Evolutionary conservation across 352 stramenopile species (phyloP).

Genomic region (Globisporangium sylvaticum): DNA sequence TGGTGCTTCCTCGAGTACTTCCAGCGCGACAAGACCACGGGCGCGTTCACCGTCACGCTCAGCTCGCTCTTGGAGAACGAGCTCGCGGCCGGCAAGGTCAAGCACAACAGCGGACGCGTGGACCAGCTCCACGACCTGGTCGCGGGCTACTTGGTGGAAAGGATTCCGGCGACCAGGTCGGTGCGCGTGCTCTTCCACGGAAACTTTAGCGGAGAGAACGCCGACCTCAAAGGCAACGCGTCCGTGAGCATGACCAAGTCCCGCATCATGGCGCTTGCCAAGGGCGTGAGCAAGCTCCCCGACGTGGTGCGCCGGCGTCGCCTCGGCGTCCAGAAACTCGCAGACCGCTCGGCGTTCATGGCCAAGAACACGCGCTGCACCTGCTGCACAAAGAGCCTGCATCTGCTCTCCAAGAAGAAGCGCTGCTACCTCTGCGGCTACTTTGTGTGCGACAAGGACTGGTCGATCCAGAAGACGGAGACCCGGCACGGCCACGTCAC

Average conservation of each 20-base stretch:
- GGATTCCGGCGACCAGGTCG: conserved; percentile 26
- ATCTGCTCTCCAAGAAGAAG: conserved; percentile 27
- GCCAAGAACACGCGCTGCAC: conserved; percentile 51
- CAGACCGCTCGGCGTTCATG: conserved; percentile 35
- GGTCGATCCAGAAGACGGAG: conserved; percentile 28
- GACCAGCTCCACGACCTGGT: conserved; percentile 33
- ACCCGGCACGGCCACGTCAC: conserved; percentile 23
- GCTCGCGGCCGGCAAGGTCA: conserved; percentile 34
- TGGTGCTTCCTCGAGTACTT: conserved; percentile 39
- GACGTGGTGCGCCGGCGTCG: conserved; percentile 49
- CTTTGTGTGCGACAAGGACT: conserved; percentile 35
- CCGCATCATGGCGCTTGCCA: conserved; percentile 36
- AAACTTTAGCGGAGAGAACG: conserved; percentile 17
- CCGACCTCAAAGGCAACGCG: conserved; percentile 12
- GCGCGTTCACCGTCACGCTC: conserved; percentile 29
- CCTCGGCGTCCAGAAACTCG: conserved; percentile 54
- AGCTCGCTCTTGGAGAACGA: conserved; percentile 28
- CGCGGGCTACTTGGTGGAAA: conserved; percentile 28
- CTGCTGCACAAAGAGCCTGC: conserved; percentile 49
- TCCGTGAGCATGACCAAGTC: conserved; percentile 18
- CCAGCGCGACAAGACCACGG: conserved; percentile 6
- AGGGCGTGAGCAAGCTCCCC: conserved; percentile 30
- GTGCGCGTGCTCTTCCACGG: conserved; percentile 42
- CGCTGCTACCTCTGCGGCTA: conserved; percentile 36
- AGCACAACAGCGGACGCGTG: conserved; percentile 23